These are phyloP conservation scores for Geotrichum citri-aurantii DNA, from an alignment of 1,139 yeast species.

Conservation along the genomic window DNA sequence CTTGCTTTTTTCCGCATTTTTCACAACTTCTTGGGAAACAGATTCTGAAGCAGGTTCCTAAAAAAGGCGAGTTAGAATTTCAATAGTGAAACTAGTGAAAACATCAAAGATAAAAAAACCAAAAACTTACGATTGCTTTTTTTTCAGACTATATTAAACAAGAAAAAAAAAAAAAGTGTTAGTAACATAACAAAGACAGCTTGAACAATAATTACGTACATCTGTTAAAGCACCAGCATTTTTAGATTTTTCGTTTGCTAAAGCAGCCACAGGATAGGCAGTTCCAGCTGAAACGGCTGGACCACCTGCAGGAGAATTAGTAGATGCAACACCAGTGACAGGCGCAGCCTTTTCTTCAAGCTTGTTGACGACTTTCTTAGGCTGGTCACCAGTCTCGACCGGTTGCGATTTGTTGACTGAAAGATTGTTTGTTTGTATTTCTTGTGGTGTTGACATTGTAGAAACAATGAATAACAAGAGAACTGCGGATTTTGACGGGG, in stretches of 20 bases:
- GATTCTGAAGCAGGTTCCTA: constrained; percentile 15
- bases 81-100: too few species aligned
- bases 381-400: constrained; percentile 14
- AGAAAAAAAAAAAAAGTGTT: not conserved
- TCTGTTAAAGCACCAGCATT: constrained; percentile 23
- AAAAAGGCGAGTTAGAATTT: not conserved
- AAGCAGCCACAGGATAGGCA: constrained; percentile 29
- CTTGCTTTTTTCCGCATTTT: not conserved
- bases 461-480: not conserved
- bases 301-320: constrained; percentile 27
- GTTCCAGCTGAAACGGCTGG: constrained; percentile 28
- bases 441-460: constrained; percentile 12
- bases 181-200: not conserved
- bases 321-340: constrained; percentile 28
- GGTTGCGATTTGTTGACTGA: constrained; percentile 7
- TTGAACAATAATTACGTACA: not conserved
- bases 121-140: not conserved
- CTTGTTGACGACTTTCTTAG: constrained; percentile 9
- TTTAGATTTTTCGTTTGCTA: constrained; percentile 25
- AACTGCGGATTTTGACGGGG: not conserved
- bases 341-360: constrained; percentile 14
- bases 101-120: not conserved
- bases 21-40: constrained; percentile 9
- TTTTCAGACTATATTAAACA: not conserved
- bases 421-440: not conserved